A percentile compares a stretch with the other conserved stretches of the same genome.
Evolutionary conservation across 441 rosid species (phyloP).

Genomic region (Gossypium gossypioides): DNA sequence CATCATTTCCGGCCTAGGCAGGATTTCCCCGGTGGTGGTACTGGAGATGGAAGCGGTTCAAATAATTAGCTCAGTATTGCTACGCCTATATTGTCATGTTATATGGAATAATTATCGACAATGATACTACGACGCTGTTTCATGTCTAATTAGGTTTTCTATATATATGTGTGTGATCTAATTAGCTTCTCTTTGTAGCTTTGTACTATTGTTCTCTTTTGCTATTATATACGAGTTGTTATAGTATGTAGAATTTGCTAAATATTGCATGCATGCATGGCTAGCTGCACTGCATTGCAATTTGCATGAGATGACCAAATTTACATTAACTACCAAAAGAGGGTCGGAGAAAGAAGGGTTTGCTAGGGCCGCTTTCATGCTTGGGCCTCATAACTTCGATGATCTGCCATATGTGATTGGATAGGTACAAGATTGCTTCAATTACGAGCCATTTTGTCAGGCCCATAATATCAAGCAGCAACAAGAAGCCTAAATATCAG

Average conservation of each 20-base stretch:
- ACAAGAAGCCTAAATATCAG: no score
- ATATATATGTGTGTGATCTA: not conserved
- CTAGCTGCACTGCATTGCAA: not conserved
- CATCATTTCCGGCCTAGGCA: conserved; percentile 51
- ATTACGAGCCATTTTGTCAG: not conserved
- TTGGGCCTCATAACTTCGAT: not conserved
- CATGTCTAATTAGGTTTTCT: not conserved
- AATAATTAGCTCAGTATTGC: not conserved
- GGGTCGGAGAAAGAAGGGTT: not conserved
- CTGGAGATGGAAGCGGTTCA: not conserved
- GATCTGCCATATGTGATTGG: not conserved
- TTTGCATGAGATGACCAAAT: not conserved
- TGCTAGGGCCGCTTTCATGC: not conserved
- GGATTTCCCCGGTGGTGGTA: conserved; percentile 23
- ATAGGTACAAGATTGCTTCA: not conserved
- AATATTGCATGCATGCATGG: not conserved
- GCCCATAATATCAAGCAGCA: not conserved
- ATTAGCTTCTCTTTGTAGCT: not conserved
- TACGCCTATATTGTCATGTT: not conserved
- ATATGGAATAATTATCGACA: not conserved
- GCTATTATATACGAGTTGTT: not conserved
- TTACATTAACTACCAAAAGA: not conserved
- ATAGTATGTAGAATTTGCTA: not conserved
- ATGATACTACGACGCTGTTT: not conserved
- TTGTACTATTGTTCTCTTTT: not conserved